phyloP scores from a whole-genome alignment of 225 moss, liverwort and hornwort genomes.

The Neckera pumila region DNA sequence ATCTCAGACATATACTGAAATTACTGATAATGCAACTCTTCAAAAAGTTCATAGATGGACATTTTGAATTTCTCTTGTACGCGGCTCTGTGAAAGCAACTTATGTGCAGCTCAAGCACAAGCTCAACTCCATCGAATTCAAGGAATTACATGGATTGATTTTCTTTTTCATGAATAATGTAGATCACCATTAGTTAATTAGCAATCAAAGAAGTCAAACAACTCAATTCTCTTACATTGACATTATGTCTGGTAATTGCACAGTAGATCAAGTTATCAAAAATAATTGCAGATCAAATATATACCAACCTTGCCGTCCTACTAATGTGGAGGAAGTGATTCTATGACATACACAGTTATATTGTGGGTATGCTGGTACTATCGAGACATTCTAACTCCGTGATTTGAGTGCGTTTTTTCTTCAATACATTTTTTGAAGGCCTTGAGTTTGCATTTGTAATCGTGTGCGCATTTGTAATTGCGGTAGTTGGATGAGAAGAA shows the following conservation, averaged over 20 bases:
- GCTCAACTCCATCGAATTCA: not conserved
- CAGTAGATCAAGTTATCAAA: too few species aligned
- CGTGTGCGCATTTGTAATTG: not conserved
- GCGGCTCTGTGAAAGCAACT: not conserved
- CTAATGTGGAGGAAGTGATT: not conserved
- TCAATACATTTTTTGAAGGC: not conserved
- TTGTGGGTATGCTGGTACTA: not conserved
- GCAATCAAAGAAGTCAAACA: not conserved
- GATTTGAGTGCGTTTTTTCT: too few species aligned
- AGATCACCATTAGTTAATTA: not conserved
- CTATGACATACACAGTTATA: not conserved
- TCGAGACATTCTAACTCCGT: not conserved
- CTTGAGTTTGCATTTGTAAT: too few species aligned
- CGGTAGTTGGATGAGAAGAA: not conserved
- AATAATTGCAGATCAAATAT: too few species aligned
- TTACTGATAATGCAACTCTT: not conserved
- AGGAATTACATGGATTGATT: not conserved
- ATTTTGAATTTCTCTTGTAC: not conserved
- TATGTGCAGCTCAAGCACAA: not conserved
- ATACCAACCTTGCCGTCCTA: too few species aligned
- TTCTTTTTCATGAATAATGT: not conserved
- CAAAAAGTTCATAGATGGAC: not conserved
- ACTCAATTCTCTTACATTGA: too few species aligned
- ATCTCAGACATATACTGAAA: too few species aligned
- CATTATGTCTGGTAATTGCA: too few species aligned